Base-by-base conservation (phyloP, 495 filamentous ascomycete species). In the Cudoniella acicularis region DNA sequence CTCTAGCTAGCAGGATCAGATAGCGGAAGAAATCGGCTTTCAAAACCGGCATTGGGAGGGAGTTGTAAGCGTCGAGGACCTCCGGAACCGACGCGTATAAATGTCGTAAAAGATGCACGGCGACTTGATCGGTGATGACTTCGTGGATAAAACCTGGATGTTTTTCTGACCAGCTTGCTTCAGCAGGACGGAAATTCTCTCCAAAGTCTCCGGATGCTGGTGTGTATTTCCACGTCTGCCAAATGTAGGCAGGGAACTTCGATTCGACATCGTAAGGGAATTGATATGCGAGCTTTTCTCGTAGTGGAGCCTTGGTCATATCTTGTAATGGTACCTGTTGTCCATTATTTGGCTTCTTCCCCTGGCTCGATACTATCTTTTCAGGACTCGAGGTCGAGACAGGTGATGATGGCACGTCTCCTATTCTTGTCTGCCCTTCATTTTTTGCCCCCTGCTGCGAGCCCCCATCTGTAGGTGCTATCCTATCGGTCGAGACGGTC, bases 11-110 rank as follows among this genome's bases (percentile, higher is more conserved):
- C 30, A 98, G 79, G 64, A 98, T 92, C 50, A 98, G 75, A 68
- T 98, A 98, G 53, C 94, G 88, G 80, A 98, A 98, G 78, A 98
- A 96, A 70, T 98, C 94, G 53, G 94, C 94, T 70, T 98, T 98
- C 62, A 98, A 77, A 0, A 98, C 90, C 2, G 91, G 85, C 36
- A 95, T 73, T 2, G 93, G 95, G 13, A 98, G 73, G 2, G 92
- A 78, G 21, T 87, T 75, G 74, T 96, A 98, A 11, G 94, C 93
- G 66, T 97, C 92, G n/a, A 95, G 73, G 1, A 98, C 89, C 64
- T 96, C 91, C 6, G 94, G 94, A 1, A 96, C 77, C 18, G 90
- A 82, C 1, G 87, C 87, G 69, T 96, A 98, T 41, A 98, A 84
- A 67, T 97, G 83, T 36, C 84, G 82, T 52, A 98, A 78, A 46